phyloP scores from a whole-genome alignment of 768 basidiomycete genomes.

The Chlorophyllum brunneum region DNA sequence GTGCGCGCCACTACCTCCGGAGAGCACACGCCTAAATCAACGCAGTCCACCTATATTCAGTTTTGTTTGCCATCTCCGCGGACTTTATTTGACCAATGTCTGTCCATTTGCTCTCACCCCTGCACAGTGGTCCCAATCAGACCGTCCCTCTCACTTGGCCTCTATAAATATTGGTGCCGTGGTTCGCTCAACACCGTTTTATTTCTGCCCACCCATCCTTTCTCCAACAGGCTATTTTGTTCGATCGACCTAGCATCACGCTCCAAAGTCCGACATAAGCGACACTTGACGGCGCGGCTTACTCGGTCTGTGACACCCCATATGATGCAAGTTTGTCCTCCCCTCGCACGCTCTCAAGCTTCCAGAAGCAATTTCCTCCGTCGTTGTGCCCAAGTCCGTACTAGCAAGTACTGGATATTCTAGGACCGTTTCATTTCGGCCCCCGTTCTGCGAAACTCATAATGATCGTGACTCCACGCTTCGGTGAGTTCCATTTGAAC shows the following conservation, averaged over 20 bases:
- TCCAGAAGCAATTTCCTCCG: too few relatives aligned
- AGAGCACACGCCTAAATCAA: conserved; percentile 10
- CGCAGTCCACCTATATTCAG: not conserved
- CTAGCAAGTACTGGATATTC: not conserved
- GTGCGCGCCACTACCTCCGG: too few relatives aligned
- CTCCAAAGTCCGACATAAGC: not conserved
- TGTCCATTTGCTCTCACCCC: not conserved
- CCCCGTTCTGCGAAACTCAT: conserved; percentile 5
- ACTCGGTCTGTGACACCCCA: too few relatives aligned
- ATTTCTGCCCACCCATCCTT: not conserved
- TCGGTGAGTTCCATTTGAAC: conserved; percentile 9
- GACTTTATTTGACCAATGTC: too few relatives aligned
- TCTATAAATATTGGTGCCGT: conserved; percentile 9
- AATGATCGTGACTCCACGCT: not conserved
- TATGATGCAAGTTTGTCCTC: too few relatives aligned
- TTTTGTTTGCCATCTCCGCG: conserved; percentile 4
- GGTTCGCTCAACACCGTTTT: not conserved
- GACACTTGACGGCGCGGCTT: not conserved
- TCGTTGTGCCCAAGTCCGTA: not conserved
- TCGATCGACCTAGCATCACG: not conserved
- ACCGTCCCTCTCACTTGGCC: conserved; percentile 1
- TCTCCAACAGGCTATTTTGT: not conserved
- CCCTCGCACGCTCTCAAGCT: too few relatives aligned
- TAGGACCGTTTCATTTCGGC: not conserved
- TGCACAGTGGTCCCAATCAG: not conserved